Conservation (phyloP, 148 eudicot species). For the Mesembryanthemum crystallinum region DNA sequence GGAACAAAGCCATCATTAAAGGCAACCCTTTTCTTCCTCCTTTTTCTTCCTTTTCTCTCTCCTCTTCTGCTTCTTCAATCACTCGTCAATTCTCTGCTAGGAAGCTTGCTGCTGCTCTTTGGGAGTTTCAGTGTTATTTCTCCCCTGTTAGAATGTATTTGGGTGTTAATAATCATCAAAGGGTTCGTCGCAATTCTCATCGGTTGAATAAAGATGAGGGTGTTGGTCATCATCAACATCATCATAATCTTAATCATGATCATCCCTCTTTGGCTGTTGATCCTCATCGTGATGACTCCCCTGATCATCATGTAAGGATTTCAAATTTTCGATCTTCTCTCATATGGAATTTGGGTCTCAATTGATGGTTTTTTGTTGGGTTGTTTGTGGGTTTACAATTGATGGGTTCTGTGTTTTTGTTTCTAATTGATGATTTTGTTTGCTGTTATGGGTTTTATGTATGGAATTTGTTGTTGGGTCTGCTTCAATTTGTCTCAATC, state of each 20-base stretch:
- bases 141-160: conserved; percentile 25
- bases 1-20: conserved; percentile 31
- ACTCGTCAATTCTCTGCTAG: conserved; percentile 27
- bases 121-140: conserved; percentile 35
- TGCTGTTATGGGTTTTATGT: too few relatives aligned
- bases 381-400: background rate
- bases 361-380: background rate
- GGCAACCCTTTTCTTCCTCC: conserved; percentile 5
- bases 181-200: conserved; percentile 13
- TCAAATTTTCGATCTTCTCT: background rate
- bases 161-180: conserved; percentile 32
- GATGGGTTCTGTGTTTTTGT: background rate
- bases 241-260: conserved; percentile 1
- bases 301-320: conserved; percentile 28
- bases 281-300: conserved; percentile 24
- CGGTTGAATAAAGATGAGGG: conserved; percentile 20
- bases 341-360: background rate
- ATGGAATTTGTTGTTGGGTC: background rate
- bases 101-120: conserved; percentile 31
- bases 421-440: background rate
- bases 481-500: background rate
- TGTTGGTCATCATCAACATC: conserved; percentile 16
- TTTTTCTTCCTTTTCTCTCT: conserved; percentile 12
- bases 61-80: background rate
- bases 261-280: conserved; percentile 25